These are phyloP conservation scores for Boletus huronensis DNA, from an alignment of 768 basidiomycete species.

Conservation along the genomic window DNA sequence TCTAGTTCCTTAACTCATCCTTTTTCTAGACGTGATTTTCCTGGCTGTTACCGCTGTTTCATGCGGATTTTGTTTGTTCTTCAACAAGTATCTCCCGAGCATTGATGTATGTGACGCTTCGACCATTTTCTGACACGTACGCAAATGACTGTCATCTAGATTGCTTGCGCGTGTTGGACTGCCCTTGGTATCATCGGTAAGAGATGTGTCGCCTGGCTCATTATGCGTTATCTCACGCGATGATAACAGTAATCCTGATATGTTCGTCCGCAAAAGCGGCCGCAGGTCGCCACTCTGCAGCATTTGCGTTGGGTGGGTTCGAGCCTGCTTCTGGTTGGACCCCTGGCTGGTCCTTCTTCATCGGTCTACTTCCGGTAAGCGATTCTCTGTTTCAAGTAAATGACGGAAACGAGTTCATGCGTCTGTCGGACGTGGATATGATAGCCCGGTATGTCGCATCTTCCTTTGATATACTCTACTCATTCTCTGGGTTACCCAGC, in stretches of 20 bases:
- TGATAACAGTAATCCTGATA: conserved; percentile 49
- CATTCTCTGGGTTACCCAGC: conserved; percentile 32
- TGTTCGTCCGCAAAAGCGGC: conserved; percentile 56
- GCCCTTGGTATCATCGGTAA: conserved; percentile 51
- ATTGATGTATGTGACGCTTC: conserved; percentile 41
- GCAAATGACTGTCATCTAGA: conserved; percentile 32
- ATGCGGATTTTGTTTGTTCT: conserved; percentile 51
- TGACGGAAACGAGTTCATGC: not conserved
- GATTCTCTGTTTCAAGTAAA: not conserved
- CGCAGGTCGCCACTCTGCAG: conserved; percentile 48
- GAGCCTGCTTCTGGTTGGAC: conserved; percentile 68
- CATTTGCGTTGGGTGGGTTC: conserved; percentile 57
- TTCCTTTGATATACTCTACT: not conserved
- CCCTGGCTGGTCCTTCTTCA: conserved; percentile 66
- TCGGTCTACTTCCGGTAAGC: conserved; percentile 56
- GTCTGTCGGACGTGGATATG: not conserved
- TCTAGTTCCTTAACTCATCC: not conserved
- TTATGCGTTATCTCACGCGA: conserved; percentile 10
- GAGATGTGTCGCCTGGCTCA: not conserved
- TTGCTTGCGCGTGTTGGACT: conserved; percentile 61
- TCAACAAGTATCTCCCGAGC: conserved; percentile 47
- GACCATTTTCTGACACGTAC: not conserved
- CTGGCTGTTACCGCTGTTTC: conserved; percentile 48
- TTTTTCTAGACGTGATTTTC: conserved; percentile 48
- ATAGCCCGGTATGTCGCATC: conserved; percentile 28